Base-by-base conservation (phyloP, 352 stramenopile genomes). In the Pythium plurisporium region DNA sequence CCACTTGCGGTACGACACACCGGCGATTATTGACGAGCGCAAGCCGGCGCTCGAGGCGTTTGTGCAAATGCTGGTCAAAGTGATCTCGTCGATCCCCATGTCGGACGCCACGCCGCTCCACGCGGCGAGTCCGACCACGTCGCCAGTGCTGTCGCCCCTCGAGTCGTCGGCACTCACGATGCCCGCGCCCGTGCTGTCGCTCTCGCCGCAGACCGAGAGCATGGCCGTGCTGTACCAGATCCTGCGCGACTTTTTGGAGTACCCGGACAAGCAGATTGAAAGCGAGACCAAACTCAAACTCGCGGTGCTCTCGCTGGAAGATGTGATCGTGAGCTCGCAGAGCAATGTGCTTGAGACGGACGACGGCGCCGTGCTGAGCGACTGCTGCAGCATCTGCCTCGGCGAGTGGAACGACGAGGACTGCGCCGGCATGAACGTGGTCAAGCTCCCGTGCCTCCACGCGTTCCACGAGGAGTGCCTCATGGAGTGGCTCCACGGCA, bases 391-490 rank as follows among this genome's bases (percentile, higher is more conserved):
- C 50, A 92, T 94, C 51, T 94, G 84, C 49, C 73, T 94, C 2
- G 72, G 74, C 42, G 79, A 91, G 31, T 94, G 85, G 85, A 67
- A 88, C 55, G 76, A 90, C 65, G 79, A 91, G 49, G 82, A 91
- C 59, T 94, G 82, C 65, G 69, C 52, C 44, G 76, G 68, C 47
- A 88, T 92, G 75, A 89, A 89, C 53, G 81, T 91, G 41, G 85
- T 94, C 23, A 88, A 90, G 64, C 60, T 94, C 40, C 85, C 85
- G 37, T 94, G 85, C 52, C 51, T 86, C 41, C 85, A 94, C 66
- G 81, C 75, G 19, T 94, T 92, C 69, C 85, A 94, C 69, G 85
- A 94, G 51, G 82, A 92, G 23, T 94, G 85, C 48, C 66, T 94
- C 47, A 86, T 94, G 57, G 82, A 91, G 55, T 94, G 85, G 85